Conservation (phyloP, 306 rosid genomes). For the Senna siamea region DNA sequence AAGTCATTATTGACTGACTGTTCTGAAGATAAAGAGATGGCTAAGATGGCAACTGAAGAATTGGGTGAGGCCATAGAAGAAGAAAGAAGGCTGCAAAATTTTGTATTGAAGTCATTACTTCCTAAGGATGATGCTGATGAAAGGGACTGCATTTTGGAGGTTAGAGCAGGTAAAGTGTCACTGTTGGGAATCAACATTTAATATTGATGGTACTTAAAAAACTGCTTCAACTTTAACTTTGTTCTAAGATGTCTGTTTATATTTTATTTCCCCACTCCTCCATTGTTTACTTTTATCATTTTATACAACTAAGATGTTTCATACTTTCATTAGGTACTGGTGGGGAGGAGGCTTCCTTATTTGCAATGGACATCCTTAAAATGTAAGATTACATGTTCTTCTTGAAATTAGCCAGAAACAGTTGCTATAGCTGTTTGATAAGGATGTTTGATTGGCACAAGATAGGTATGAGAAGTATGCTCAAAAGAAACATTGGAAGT, state of each 20-base stretch:
- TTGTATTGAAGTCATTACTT: slow-evolving; percentile 76
- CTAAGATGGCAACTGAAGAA: slow-evolving; percentile 77
- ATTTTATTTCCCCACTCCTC: not conserved
- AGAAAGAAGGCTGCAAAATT: slow-evolving; percentile 64
- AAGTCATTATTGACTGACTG: slow-evolving; percentile 68
- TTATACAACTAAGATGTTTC: not conserved
- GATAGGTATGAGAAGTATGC: slow-evolving; percentile 86
- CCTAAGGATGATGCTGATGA: slow-evolving; percentile 96
- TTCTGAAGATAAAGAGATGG: slow-evolving; percentile 84
- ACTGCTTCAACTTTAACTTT: slow-evolving; percentile 20
- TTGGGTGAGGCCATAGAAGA: slow-evolving; percentile 60
- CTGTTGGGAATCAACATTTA: slow-evolving; percentile 33
- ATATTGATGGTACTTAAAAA: slow-evolving; percentile 13
- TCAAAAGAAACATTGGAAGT: slow-evolving; percentile 78
- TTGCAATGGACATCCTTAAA: slow-evolving; percentile 91
- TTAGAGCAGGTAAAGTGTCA: slow-evolving; percentile 79
- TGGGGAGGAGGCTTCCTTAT: slow-evolving; percentile 93
- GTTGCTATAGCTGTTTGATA: slow-evolving; percentile 32
- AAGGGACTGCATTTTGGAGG: slow-evolving; percentile 94
- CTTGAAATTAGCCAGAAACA: slow-evolving; percentile 24
- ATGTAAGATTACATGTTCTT: slow-evolving; percentile 59
- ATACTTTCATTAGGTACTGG: slow-evolving; percentile 86
- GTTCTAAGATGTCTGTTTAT: not conserved
- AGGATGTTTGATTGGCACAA: slow-evolving; percentile 22
- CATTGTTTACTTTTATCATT: slow-evolving; percentile 7